Evolutionary conservation across 495 filamentous ascomycete genomes (phyloP).

Genomic region (Paragyromitra xinjiangensis): DNA sequence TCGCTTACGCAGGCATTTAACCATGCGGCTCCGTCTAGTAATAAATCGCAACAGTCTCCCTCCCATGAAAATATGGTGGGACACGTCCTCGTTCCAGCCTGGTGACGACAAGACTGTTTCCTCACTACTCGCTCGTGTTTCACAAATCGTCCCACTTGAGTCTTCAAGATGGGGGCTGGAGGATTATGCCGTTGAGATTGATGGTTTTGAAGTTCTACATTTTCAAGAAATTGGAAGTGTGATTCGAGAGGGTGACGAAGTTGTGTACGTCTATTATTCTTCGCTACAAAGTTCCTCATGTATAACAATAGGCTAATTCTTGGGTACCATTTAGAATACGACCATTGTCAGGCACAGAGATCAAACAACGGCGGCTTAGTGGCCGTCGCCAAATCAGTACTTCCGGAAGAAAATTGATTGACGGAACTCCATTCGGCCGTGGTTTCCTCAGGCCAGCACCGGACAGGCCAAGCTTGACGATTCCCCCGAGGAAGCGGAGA

Average conservation of each 20-base stretch:
- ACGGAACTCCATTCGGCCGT: conserved; percentile 88
- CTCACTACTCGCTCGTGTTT: conserved; percentile 83
- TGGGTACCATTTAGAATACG: conserved; percentile 70
- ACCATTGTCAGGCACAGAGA: conserved; percentile 76
- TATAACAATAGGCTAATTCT: conserved; percentile 14
- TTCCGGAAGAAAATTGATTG: conserved; percentile 83
- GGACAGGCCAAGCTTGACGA: conserved; percentile 73
- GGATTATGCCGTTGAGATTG: conserved; percentile 88
- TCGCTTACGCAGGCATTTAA: conserved; percentile 28
- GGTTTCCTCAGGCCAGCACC: conserved; percentile 68
- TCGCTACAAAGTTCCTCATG: conserved; percentile 3
- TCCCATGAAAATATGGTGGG: conserved; percentile 77
- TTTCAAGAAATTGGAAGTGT: conserved; percentile 76
- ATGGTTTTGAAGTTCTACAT: conserved; percentile 88
- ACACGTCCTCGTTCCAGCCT: conserved; percentile 61
- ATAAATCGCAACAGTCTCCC: conserved; percentile 85
- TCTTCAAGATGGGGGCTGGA: conserved; percentile 86
- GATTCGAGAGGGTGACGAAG: conserved; percentile 83
- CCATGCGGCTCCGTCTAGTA: conserved; percentile 82
- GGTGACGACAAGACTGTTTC: conserved; percentile 67
- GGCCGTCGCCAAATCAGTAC: conserved; percentile 84
- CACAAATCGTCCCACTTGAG: conserved; percentile 84
- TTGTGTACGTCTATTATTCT: conserved; percentile 68
- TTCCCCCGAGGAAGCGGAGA: conserved; percentile 78
- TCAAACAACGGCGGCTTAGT: conserved; percentile 75